Percentiles rank a stretch among this genome's conserved stretches.
Evolutionary conservation across 306 rosid species (phyloP).

Genomic region (Biancaea sappan): DNA sequence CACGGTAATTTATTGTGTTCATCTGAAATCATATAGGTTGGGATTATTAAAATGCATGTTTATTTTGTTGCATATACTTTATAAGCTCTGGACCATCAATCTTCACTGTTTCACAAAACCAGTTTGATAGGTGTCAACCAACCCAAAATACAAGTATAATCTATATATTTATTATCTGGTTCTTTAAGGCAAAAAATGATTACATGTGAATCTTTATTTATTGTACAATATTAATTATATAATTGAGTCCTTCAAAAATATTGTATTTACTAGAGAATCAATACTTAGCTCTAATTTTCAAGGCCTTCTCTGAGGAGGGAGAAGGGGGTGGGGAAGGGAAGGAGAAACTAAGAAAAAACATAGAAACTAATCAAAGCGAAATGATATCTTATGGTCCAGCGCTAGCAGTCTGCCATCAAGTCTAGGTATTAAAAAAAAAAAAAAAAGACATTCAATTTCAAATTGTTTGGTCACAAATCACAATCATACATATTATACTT

Average conservation of each 20-base stretch:
- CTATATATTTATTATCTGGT: too few species aligned
- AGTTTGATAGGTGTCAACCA: constrained; percentile 30
- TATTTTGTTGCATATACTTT: background rate
- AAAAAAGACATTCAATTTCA: background rate
- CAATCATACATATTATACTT: background rate
- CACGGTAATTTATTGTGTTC: background rate
- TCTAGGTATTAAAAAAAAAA: background rate
- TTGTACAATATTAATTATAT: too few species aligned
- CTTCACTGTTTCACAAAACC: constrained; percentile 31
- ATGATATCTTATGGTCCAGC: constrained; percentile 12
- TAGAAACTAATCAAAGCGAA: background rate
- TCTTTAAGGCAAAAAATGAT: too few species aligned
- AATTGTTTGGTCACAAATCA: background rate
- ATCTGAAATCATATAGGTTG: background rate
- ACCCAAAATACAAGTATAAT: too few species aligned
- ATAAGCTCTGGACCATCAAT: constrained; percentile 26
- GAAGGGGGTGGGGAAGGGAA: background rate
- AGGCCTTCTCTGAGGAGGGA: constrained; percentile 24
- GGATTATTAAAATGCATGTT: background rate
- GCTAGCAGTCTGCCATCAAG: background rate
- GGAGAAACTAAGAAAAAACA: background rate
- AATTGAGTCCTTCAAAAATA: too few species aligned
- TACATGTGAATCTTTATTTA: too few species aligned
- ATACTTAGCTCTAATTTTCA: too few species aligned
- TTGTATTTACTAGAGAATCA: too few species aligned